Conservation (phyloP, 2,329 filamentous ascomycete genomes). For the Zymoseptoria crescenta region DNA sequence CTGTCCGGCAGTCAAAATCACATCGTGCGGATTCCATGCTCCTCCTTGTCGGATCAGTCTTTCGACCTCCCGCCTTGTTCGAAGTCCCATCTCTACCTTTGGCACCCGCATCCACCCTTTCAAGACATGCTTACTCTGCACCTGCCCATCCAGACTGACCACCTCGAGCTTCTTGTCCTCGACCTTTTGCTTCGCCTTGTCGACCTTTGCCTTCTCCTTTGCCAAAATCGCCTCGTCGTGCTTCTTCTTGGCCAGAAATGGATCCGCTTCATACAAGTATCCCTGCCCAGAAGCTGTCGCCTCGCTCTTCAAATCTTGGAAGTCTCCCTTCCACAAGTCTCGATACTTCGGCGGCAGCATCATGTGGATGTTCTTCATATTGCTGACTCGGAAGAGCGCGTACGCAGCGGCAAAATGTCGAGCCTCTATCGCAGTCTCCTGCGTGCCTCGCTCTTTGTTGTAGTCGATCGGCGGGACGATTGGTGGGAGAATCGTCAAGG, state of each 20-base stretch:
- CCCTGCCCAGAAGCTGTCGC: constrained; percentile 68
- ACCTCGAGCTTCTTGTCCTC: constrained; percentile 54
- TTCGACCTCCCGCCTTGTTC: constrained; percentile 72
- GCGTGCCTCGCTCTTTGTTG: constrained; percentile 61
- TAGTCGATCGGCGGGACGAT: constrained; percentile 73
- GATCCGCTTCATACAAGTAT: constrained; percentile 95
- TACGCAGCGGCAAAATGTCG: constrained; percentile 90
- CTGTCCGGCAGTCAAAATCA: constrained; percentile 54
- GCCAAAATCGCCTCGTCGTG: constrained; percentile 68
- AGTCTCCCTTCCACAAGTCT: constrained; percentile 82
- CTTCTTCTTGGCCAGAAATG: constrained; percentile 73
- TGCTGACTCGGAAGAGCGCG: constrained; percentile 82
- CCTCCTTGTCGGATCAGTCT: constrained; percentile 67
- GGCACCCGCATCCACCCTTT: constrained; percentile 77
- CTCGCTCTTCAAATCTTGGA: constrained; percentile 70
- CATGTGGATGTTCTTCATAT: constrained; percentile 92
- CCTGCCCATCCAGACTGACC: constrained; percentile 30
- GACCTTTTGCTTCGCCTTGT: constrained; percentile 50
- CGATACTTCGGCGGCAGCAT: constrained; percentile 87
- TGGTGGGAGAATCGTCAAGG: constrained; percentile 65
- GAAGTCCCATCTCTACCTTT: constrained; percentile 86
- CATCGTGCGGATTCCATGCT: constrained; percentile 76
- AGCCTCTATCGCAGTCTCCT: constrained; percentile 78
- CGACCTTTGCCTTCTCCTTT: constrained; percentile 70
- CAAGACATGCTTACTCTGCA: constrained; percentile 29